Conservation (phyloP, 2,329 filamentous ascomycete species). For the Cladosporium sphaerospermum region DNA sequence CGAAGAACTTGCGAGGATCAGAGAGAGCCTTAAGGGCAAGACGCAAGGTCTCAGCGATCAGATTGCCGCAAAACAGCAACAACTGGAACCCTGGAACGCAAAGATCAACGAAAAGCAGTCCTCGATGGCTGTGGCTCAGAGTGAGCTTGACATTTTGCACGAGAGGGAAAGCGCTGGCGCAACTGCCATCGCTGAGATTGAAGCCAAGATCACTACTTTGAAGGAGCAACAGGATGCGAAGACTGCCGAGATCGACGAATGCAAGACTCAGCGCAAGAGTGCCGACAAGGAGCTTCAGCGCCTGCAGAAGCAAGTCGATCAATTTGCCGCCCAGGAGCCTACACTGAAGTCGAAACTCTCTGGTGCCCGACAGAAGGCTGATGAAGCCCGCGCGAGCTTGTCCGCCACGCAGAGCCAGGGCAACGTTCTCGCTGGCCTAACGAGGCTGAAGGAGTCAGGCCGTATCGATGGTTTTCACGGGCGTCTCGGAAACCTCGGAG, state of each 20-base stretch:
- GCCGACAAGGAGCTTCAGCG: slow-evolving; percentile 70
- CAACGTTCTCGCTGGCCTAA: slow-evolving; percentile 83
- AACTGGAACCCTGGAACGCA: slow-evolving; percentile 90
- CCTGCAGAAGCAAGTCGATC: slow-evolving; percentile 64
- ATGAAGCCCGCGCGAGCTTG: slow-evolving; percentile 86
- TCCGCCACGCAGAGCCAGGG: slow-evolving; percentile 87
- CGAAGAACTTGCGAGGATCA: slow-evolving; percentile 71
- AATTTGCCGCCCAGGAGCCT: slow-evolving; percentile 70
- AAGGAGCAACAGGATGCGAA: slow-evolving; percentile 67
- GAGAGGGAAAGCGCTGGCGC: slow-evolving; percentile 86
- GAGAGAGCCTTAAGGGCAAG: slow-evolving; percentile 86
- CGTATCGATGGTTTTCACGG: slow-evolving; percentile 97
- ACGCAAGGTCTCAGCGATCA: slow-evolving; percentile 91
- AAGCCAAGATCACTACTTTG: slow-evolving; percentile 70
- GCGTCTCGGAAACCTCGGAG: slow-evolving; percentile 84
- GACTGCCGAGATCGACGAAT: slow-evolving; percentile 66
- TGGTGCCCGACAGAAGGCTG: slow-evolving; percentile 84
- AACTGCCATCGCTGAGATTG: slow-evolving; percentile 73
- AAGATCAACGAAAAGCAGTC: slow-evolving; percentile 97
- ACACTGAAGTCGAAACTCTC: slow-evolving; percentile 79
- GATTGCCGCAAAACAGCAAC: slow-evolving; percentile 86
- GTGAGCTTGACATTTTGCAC: slow-evolving; percentile 82
- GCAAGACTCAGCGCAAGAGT: slow-evolving; percentile 63
- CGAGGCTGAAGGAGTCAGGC: slow-evolving; percentile 92
- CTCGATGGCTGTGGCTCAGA: slow-evolving; percentile 86